These are phyloP conservation scores for Aphanoascus verrucosus DNA, from an alignment of 2,329 filamentous ascomycete species.

Conservation along the genomic window DNA sequence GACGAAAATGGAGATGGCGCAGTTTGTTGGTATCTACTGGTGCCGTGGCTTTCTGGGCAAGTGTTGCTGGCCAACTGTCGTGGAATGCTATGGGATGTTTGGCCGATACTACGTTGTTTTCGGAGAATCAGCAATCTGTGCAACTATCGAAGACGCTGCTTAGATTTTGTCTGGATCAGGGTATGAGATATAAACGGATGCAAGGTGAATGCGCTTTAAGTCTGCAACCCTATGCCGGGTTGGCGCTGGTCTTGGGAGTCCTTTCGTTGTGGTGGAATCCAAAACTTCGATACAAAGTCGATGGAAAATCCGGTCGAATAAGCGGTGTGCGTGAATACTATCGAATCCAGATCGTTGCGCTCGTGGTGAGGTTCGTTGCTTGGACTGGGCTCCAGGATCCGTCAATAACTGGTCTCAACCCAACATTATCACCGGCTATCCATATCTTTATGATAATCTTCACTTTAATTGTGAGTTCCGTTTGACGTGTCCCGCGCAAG, in stretches of 20 bases:
- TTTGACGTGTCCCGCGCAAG: constrained; percentile 4
- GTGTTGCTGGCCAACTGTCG: constrained; percentile 34
- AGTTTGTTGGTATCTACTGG: constrained; percentile 35
- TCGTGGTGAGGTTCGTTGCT: constrained; percentile 35
- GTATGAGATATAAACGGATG: constrained; percentile 17
- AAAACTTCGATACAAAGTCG: constrained; percentile 35
- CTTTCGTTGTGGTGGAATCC: constrained; percentile 43
- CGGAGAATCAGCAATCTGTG: not conserved
- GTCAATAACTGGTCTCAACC: constrained; percentile 25
- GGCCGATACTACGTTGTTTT: constrained; percentile 14
- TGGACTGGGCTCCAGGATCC: constrained; percentile 37
- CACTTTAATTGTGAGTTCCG: constrained; percentile 27
- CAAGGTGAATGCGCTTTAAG: constrained; percentile 23
- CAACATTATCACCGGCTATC: constrained; percentile 25
- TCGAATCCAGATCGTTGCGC: constrained; percentile 36
- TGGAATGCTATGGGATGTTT: constrained; percentile 34
- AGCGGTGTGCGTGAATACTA: constrained; percentile 38
- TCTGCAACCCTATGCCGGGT: constrained; percentile 27
- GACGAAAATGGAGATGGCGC: constrained; percentile 34
- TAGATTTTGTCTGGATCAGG: constrained; percentile 19
- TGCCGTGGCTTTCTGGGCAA: constrained; percentile 35
- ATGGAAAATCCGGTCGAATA: constrained; percentile 33
- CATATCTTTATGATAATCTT: constrained; percentile 34
- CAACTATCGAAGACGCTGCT: constrained; percentile 17
- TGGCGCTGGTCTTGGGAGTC: constrained; percentile 34